Conservation (phyloP, 768 basidiomycete genomes). For the Pleurotus djamor region DNA sequence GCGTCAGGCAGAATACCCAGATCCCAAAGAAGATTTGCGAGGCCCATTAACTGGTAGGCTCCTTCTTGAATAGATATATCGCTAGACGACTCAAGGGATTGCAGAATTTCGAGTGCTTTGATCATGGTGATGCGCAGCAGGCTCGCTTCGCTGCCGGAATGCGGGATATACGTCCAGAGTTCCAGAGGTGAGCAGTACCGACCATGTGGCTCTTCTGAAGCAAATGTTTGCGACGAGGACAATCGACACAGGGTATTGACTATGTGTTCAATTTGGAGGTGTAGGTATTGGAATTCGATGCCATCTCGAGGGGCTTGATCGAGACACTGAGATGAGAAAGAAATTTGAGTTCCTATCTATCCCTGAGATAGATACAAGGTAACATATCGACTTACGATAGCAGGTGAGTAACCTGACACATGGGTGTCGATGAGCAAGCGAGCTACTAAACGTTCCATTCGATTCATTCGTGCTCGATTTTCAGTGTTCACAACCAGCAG, state of each 20-base stretch:
- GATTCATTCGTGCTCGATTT: slow-evolving; percentile 5
- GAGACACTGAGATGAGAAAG: neutral
- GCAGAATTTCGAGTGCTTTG: neutral
- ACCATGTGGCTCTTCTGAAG: neutral
- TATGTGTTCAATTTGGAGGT: neutral
- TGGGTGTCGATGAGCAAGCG: slow-evolving; percentile 5
- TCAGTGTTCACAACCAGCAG: slow-evolving; percentile 5
- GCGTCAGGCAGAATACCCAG: neutral
- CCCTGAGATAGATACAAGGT: too few relatives aligned
- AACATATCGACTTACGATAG: neutral
- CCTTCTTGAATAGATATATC: neutral
- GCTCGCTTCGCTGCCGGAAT: neutral
- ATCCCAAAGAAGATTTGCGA: neutral
- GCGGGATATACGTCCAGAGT: neutral
- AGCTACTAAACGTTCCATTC: slow-evolving; percentile 4
- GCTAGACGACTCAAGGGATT: neutral
- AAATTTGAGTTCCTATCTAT: too few relatives aligned
- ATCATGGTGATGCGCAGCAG: slow-evolving; percentile 1
- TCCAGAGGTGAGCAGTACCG: neutral
- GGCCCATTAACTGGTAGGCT: neutral
- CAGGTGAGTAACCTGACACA: neutral
- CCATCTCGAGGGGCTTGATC: neutral
- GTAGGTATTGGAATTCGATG: slow-evolving; percentile 3
- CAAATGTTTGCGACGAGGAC: neutral
- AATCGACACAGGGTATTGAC: neutral